phyloP scores from a whole-genome alignment of 106 monocot species.

The Platanthera zijinensis region DNA sequence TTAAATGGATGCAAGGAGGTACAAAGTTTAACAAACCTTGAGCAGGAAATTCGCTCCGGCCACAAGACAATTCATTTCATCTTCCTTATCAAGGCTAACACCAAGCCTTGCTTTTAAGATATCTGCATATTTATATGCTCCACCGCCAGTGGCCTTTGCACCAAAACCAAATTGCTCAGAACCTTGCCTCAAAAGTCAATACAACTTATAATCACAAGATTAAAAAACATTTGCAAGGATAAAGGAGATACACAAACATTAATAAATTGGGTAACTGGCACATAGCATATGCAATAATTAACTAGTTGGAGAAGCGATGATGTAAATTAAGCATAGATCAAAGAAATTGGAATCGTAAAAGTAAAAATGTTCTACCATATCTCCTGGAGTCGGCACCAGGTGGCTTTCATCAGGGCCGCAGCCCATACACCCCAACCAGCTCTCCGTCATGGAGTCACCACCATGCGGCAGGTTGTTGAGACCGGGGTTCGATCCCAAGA shows the following conservation, averaged over 20 bases:
- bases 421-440: no score
- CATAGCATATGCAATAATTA: background rate
- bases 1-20: background rate
- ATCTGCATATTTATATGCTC: slow-evolving; percentile 94
- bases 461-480: no score
- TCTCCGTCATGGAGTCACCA: no score
- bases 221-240: background rate
- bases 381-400: no score
- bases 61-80: slow-evolving; percentile 97
- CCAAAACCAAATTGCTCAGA: slow-evolving; percentile 16
- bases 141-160: slow-evolving; percentile 97
- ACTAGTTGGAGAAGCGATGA: background rate
- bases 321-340: background rate
- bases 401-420: no score
- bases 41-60: slow-evolving; percentile 98
- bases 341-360: background rate
- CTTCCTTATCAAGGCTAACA: slow-evolving; percentile 90
- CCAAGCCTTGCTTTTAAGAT: slow-evolving; percentile 82
- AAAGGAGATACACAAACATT: background rate
- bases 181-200: background rate
- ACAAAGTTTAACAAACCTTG: slow-evolving; percentile 38
- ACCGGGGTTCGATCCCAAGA: no score
- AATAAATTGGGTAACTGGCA: no score
- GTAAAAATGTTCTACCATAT: no score
- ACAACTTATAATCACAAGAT: background rate